Percentiles rank a stretch among this genome's conserved stretches.
Evolutionary conservation across 2,329 filamentous ascomycete species (phyloP).

Genomic region (Diaporthe amygdali): DNA sequence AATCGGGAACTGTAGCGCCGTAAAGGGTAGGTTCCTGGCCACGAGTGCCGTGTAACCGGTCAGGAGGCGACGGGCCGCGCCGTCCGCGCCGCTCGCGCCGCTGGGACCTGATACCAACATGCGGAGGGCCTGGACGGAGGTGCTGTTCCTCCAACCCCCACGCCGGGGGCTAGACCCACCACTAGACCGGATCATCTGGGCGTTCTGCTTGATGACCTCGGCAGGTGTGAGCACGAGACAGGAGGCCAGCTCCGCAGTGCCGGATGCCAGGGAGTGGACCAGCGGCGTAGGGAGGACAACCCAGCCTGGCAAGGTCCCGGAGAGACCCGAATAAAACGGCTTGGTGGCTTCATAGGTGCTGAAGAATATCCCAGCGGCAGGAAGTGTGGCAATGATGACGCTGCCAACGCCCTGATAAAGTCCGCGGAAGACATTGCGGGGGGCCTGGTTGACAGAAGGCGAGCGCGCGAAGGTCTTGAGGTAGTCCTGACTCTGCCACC

Average conservation of each 20-base stretch:
- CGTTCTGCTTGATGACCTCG: constrained; percentile 93
- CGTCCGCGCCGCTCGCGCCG: constrained; percentile 47
- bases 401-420: constrained; percentile 89
- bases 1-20: constrained; percentile 85
- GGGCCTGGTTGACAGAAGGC: constrained; percentile 57
- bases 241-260: constrained; percentile 79
- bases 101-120: constrained; percentile 50
- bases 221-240: constrained; percentile 88
- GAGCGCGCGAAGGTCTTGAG: constrained; percentile 67
- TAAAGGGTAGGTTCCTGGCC: constrained; percentile 84
- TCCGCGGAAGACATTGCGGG: constrained; percentile 64
- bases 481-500: constrained; percentile 81
- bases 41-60: constrained; percentile 82
- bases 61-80: constrained; percentile 63
- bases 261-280: constrained; percentile 76
- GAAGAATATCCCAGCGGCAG: constrained; percentile 89
- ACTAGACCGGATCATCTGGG: constrained; percentile 72
- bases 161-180: constrained; percentile 23
- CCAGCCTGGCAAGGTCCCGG: constrained; percentile 36
- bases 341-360: constrained; percentile 86
- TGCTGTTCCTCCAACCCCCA: constrained; percentile 36
- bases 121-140: constrained; percentile 54
- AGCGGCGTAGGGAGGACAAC: constrained; percentile 65
- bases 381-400: constrained; percentile 84
- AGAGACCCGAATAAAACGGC: constrained; percentile 57